Percentiles rank a stretch among this genome's conserved stretches.
Evolutionary conservation across 306 rosid genomes (phyloP).

Genomic region (Dalbergia cultrata): DNA sequence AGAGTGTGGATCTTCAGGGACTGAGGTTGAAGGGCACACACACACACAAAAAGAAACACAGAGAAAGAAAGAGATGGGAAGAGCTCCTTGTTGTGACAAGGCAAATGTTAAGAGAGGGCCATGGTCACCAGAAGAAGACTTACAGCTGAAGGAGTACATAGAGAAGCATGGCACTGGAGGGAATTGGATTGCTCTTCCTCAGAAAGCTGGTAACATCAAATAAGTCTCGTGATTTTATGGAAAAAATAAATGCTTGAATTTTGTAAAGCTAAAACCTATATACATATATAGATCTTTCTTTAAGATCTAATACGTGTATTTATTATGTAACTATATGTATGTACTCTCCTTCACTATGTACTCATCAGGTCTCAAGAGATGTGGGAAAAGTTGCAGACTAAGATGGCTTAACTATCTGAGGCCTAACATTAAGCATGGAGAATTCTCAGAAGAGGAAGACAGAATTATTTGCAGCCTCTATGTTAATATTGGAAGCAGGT

Average conservation of each 20-base stretch:
- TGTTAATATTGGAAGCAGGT: slow-evolving; percentile 97
- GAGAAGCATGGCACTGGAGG: slow-evolving; percentile 93
- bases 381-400: slow-evolving; percentile 98
- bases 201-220: slow-evolving; percentile 75
- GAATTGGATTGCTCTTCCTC: slow-evolving; percentile 98
- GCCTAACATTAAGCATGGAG: slow-evolving; percentile 97
- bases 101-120: slow-evolving; percentile 98
- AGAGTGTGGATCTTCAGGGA: slow-evolving; percentile 55
- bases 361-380: slow-evolving; percentile 79
- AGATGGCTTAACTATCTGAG: slow-evolving; percentile 99
- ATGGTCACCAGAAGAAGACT: slow-evolving; percentile 98
- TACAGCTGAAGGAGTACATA: slow-evolving; percentile 81
- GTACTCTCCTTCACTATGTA: neutral
- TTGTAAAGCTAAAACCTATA: neutral
- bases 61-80: slow-evolving; percentile 70
- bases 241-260: neutral
- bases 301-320: neutral
- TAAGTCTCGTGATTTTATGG: slow-evolving; percentile 13
- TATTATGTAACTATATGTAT: neutral
- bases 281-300: neutral
- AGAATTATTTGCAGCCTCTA: slow-evolving; percentile 87
- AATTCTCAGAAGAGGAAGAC: slow-evolving; percentile 93
- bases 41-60: slow-evolving; percentile 5
- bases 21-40: neutral
- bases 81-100: slow-evolving; percentile 99